Evolutionary conservation across 2,329 filamentous ascomycete species (phyloP), one percentile per base, ranked within the genome.

Genomic region (Ceratocystis alfenasii): DNA sequence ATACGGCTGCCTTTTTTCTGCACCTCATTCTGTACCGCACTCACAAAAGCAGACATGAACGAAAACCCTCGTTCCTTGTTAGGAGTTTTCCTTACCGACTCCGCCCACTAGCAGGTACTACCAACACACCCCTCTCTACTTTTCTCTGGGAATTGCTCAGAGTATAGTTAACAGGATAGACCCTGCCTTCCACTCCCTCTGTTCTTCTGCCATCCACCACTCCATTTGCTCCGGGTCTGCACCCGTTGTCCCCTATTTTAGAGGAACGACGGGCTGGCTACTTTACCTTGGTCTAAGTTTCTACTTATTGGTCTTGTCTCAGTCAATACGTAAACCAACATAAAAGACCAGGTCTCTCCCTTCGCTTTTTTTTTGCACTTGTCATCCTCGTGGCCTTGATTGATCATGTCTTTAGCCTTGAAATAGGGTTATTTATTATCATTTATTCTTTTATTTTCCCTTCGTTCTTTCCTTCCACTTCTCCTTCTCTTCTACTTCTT

Each of bases 321-420:
- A 28, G 22, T 53, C 48, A 53, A 20, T 30, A 59, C 30, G 55
- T 59, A 6, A 57, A 59, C 28, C 55, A 59, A 59, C 55, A 59
- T 59, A 59, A 59, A 59, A 62, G 41, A 62, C 59, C 59, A 44
- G 59, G 59, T 36, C 55, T 36, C 55, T 59, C 55, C 55, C 55
- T 59, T 59, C 55, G 25, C 55, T 15, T 55, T 59, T 36, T 36
- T 28, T 7, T 10, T 59, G 17, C 5, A 30, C 55, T 59, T 59
- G 55, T 59, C 55, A 59, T 59, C 55, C 55, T 36, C 55, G 55
- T 59, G 55, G 55, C 55, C 28, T 59, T 59, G 55, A 36, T 59
- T 59, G 55, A 36, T 59, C 55, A 59, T 62, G 33, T 45, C 59
- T 62, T 12, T 62, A 22, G 59, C 59, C 59, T 62, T 45, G 59